Percentiles rank a stretch among this genome's conserved stretches.
Conservation (phyloP, 2,329 filamentous ascomycete genomes). For the Pseudonectria buxi region DNA sequence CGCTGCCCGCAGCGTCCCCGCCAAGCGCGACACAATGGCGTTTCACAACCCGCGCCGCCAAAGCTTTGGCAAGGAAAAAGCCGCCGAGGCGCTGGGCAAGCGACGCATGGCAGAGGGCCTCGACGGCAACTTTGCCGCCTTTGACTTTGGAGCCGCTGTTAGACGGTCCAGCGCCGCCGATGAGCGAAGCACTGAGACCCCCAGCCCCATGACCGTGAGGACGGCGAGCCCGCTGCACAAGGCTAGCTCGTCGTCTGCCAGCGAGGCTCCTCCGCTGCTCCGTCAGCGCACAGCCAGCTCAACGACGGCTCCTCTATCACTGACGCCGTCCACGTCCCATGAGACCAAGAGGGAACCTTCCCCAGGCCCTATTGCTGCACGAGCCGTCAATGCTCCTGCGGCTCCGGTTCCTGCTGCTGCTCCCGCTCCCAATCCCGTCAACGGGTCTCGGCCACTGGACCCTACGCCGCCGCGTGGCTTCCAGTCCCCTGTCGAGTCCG, state of each 20-base stretch:
- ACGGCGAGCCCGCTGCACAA: conserved; percentile 15
- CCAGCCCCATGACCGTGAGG: conserved; percentile 5
- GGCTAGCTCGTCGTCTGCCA: too few species aligned
- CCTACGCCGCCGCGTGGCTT: conserved; percentile 19
- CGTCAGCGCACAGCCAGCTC: too few species aligned
- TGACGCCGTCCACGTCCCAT: too few species aligned
- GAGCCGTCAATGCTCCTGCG: too few species aligned
- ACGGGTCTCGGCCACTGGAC: conserved; percentile 14
- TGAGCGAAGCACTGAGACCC: conserved; percentile 10
- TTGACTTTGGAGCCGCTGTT: conserved; percentile 31
- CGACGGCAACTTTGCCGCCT: conserved; percentile 31
- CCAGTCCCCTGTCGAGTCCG: conserved; percentile 19
- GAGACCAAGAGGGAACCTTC: too few species aligned
- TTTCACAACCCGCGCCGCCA: conserved; percentile 38
- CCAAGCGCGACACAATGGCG: conserved; percentile 45
- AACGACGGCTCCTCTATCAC: too few species aligned
- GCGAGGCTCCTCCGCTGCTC: too few species aligned
- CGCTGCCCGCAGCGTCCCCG: conserved; percentile 41
- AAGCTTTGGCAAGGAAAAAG: conserved; percentile 44
- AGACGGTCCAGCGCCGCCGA: conserved; percentile 13
- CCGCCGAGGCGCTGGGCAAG: conserved; percentile 10
- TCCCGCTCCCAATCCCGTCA: conserved; percentile 1
- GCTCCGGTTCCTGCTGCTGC: too few species aligned
- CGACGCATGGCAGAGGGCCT: conserved; percentile 27
- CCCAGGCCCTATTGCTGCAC: too few species aligned